phyloP scores from a whole-genome alignment of 2,329 filamentous ascomycete genomes.

The Triangularia verruculosa region DNA sequence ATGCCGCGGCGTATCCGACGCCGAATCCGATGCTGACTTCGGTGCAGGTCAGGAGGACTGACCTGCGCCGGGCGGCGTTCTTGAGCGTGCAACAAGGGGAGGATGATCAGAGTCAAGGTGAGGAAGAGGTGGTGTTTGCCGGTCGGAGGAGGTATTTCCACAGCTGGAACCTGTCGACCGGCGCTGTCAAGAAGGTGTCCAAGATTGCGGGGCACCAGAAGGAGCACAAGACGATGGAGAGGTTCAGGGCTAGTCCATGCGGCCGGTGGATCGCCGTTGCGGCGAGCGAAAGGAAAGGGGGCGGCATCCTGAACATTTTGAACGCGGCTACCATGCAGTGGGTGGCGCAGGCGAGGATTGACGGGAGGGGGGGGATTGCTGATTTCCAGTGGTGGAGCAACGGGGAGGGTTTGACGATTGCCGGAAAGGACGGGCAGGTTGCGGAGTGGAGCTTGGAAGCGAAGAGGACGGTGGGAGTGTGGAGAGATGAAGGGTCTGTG shows the following conservation, averaged over 20 bases:
- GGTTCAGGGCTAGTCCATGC: conserved; percentile 82
- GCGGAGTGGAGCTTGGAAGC: conserved; percentile 78
- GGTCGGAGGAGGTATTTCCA: conserved; percentile 90
- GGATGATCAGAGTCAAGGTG: conserved; percentile 73
- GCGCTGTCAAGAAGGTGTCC: conserved; percentile 77
- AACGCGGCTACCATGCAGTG: conserved; percentile 80
- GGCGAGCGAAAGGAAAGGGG: conserved; percentile 77
- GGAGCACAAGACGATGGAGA: conserved; percentile 88
- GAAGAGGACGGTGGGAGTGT: conserved; percentile 71
- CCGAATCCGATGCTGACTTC: conserved; percentile 90
- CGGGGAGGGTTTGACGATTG: conserved; percentile 75
- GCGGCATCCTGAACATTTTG: conserved; percentile 83
- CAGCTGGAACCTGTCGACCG: conserved; percentile 83
- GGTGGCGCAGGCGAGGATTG: conserved; percentile 77
- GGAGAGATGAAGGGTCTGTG: conserved; percentile 87
- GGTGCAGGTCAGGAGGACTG: conserved; percentile 78
- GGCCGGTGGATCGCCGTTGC: conserved; percentile 82
- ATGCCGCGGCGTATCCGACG: conserved; percentile 67
- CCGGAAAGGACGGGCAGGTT: conserved; percentile 83
- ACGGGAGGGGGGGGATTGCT: conserved; percentile 77
- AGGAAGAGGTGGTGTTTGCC: conserved; percentile 81
- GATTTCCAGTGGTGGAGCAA: conserved; percentile 93
- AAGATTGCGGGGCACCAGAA: conserved; percentile 71
- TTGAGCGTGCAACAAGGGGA: conserved; percentile 67
- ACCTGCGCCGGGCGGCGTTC: conserved; percentile 82